Percentiles rank a stretch among this genome's conserved stretches.
phyloP scores from a whole-genome alignment of 2,329 filamentous ascomycete species.

The Metarhizium guizhouense region DNA sequence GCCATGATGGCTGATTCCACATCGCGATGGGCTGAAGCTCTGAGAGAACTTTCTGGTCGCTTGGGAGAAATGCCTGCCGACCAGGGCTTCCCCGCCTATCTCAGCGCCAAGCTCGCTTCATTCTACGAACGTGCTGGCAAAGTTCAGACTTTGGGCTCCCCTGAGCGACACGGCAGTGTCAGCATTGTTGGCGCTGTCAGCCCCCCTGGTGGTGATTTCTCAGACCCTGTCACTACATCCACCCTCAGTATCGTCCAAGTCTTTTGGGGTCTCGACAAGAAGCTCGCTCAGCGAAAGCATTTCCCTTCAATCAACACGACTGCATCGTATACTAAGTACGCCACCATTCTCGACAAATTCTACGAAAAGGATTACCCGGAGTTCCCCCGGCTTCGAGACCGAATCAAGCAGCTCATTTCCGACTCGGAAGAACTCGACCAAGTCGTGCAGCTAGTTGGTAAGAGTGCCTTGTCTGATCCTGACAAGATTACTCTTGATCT shows the following conservation, averaged over 20 bases:
- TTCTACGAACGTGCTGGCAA: slow-evolving; percentile 98
- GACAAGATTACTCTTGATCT: slow-evolving; percentile 99
- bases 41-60: slow-evolving; percentile 97
- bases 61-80: slow-evolving; percentile 99
- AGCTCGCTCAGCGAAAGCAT: slow-evolving; percentile 96
- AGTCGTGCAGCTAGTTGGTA: slow-evolving; percentile 96
- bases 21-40: slow-evolving; percentile 95
- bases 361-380: slow-evolving; percentile 92
- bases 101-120: slow-evolving; percentile 91
- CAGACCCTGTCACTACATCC: slow-evolving; percentile 88
- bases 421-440: slow-evolving; percentile 97
- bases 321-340: slow-evolving; percentile 96
- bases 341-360: slow-evolving; percentile 75
- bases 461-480: slow-evolving; percentile 87
- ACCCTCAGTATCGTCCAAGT: slow-evolving; percentile 97
- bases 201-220: slow-evolving; percentile 97
- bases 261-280: slow-evolving; percentile 99
- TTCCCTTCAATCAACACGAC: slow-evolving; percentile 98
- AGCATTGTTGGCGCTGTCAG: slow-evolving; percentile 97
- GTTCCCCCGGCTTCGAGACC: slow-evolving; percentile 85
- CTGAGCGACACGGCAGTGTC: slow-evolving; percentile 82
- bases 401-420: slow-evolving; percentile 86
- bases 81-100: slow-evolving; percentile 97
- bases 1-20: slow-evolving; percentile 99
- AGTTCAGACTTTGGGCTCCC: slow-evolving; percentile 76